Evolutionary conservation across 495 filamentous ascomycete genomes (phyloP).

Genomic region (Pseudoneurospora amorphoporcata): DNA sequence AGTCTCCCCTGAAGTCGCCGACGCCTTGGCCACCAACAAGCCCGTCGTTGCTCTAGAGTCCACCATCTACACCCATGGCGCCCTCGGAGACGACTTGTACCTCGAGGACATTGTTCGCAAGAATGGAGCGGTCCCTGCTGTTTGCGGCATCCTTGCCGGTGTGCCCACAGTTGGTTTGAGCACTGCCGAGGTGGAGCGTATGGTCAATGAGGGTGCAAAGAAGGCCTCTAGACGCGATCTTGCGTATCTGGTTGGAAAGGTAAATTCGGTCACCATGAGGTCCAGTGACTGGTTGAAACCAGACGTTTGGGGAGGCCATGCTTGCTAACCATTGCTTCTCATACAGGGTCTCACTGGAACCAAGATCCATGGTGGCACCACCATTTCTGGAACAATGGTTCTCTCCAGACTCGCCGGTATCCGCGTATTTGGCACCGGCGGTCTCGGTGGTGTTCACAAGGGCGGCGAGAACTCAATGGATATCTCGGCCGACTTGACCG

Average conservation of each 20-base stretch:
- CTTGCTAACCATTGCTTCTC: neutral
- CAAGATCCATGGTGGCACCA: constrained; percentile 77
- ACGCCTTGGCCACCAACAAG: constrained; percentile 57
- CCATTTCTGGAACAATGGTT: constrained; percentile 85
- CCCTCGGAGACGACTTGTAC: constrained; percentile 73
- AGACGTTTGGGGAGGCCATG: no score
- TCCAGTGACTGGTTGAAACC: neutral
- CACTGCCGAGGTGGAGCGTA: constrained; percentile 55
- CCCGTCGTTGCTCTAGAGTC: constrained; percentile 90
- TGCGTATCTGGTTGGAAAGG: constrained; percentile 68
- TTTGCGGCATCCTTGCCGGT: constrained; percentile 75
- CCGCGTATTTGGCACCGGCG: constrained; percentile 81
- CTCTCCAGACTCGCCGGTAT: constrained; percentile 83
- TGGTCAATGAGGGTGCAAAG: constrained; percentile 56
- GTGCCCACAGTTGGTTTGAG: constrained; percentile 69
- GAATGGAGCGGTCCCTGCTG: constrained; percentile 84
- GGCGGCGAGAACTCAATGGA: constrained; percentile 82
- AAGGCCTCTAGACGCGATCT: constrained; percentile 86
- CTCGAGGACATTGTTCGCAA: constrained; percentile 68
- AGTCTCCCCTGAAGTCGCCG: constrained; percentile 72
- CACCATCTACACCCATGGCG: constrained; percentile 69
- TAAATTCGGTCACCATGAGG: constrained; percentile 30
- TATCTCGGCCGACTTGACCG: constrained; percentile 88
- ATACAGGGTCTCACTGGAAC: constrained; percentile 51
- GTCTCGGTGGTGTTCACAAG: constrained; percentile 83